Conservation (phyloP, 164 flowering plant species). For the Echeveria elegans region DNA sequence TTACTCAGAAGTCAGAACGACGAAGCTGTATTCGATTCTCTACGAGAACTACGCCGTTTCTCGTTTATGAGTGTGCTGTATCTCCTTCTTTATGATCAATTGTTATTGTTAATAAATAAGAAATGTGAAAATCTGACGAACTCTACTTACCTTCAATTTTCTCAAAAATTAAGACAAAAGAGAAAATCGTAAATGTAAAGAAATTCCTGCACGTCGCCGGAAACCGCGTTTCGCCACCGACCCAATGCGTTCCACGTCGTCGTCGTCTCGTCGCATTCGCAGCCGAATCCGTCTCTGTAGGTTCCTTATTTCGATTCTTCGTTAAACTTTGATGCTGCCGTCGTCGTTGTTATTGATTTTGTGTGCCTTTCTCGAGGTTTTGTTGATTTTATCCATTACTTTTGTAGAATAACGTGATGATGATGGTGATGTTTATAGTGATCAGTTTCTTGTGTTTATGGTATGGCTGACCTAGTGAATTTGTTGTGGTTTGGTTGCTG, state of each 20-base stretch:
- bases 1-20: no score
- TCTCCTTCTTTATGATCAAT: no score
- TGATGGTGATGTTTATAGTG: no score
- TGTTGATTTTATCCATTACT: background rate
- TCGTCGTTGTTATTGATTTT: background rate
- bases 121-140: conserved; percentile 11
- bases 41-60: no score
- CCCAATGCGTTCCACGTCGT: conserved; percentile 9
- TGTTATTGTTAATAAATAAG: background rate
- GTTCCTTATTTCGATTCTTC: background rate
- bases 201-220: conserved; percentile 35
- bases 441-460: no score
- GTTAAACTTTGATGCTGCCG: no score
- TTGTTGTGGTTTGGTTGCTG: background rate
- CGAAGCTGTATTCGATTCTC: no score
- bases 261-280: conserved; percentile 9
- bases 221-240: conserved; percentile 48
- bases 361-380: background rate
- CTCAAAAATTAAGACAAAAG: background rate
- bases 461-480: no score
- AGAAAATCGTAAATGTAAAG: conserved; percentile 15
- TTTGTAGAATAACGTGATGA: background rate
- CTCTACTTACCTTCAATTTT: conserved; percentile 17
- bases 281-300: background rate
- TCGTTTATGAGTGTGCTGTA: no score